Conservation (phyloP, 352 stramenopile genomes). For the Pythium phragmitis region DNA sequence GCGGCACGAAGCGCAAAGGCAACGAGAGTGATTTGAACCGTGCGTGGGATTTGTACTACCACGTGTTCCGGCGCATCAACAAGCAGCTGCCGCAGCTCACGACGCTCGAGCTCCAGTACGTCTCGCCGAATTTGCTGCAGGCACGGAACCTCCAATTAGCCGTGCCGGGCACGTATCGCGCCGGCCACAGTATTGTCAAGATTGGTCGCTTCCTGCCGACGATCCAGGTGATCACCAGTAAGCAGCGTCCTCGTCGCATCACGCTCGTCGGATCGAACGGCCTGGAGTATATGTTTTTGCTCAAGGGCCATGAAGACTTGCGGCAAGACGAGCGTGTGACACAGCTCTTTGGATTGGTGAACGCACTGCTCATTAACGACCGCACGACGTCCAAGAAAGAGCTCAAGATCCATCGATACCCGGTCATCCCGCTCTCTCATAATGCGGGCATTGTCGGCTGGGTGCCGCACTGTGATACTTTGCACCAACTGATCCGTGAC, state of each 20-base stretch:
- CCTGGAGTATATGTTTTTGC: constrained; percentile 98
- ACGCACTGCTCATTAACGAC: constrained; percentile 98
- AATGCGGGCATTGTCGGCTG: constrained; percentile 99
- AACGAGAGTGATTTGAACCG: constrained; percentile 84
- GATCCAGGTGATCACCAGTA: constrained; percentile 97
- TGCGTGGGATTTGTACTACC: constrained; percentile 99
- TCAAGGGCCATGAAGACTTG: constrained; percentile 99
- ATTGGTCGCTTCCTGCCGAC: constrained; percentile 92
- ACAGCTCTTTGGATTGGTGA: constrained; percentile 99
- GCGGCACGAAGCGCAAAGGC: constrained; percentile 32
- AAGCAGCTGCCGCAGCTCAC: constrained; percentile 95
- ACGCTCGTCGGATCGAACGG: constrained; percentile 97
- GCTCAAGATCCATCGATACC: constrained; percentile 98
- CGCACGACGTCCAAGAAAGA: constrained; percentile 97
- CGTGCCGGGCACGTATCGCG: constrained; percentile 92
- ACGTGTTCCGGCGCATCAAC: constrained; percentile 94
- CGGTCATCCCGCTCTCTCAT: constrained; percentile 97
- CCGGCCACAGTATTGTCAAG: constrained; percentile 77
- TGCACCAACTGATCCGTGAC: constrained; percentile 98
- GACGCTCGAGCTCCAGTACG: constrained; percentile 96
- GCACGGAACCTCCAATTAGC: constrained; percentile 95
- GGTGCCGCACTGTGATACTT: constrained; percentile 99
- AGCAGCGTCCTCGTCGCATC: constrained; percentile 98
- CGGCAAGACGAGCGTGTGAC: constrained; percentile 99
- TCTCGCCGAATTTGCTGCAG: constrained; percentile 93